phyloP scores from a whole-genome alignment of 2,329 filamentous ascomycete species.

The Chrysosporium keratinophilum region DNA sequence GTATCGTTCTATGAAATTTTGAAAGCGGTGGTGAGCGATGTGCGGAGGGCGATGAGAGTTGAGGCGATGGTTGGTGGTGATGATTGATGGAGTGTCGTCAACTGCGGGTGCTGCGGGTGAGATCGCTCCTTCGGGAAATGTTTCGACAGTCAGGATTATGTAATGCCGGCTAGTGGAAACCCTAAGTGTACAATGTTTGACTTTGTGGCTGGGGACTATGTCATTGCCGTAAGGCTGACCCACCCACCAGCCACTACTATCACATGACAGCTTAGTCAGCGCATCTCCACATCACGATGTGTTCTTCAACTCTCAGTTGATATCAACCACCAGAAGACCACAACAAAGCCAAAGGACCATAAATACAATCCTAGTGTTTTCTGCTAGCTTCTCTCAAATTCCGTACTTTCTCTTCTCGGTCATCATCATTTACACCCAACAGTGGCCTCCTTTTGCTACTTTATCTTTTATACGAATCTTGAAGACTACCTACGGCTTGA shows the following conservation, averaged over 20 bases:
- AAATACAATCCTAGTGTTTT: too few relatives aligned
- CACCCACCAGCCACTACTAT: not conserved
- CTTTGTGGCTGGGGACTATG: not conserved
- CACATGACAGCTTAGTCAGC: not conserved
- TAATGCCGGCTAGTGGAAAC: not conserved
- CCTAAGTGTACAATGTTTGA: not conserved
- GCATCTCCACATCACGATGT: not conserved
- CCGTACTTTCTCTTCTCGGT: too few relatives aligned
- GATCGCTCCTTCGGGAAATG: not conserved
- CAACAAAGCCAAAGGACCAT: too few relatives aligned
- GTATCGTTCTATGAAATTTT: too few relatives aligned
- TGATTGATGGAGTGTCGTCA: not conserved
- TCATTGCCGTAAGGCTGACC: not conserved
- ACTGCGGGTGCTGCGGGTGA: not conserved
- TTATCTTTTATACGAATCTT: too few relatives aligned
- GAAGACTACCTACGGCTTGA: too few relatives aligned
- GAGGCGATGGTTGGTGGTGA: not conserved
- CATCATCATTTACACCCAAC: too few relatives aligned
- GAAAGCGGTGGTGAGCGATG: not conserved
- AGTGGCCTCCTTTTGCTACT: too few relatives aligned
- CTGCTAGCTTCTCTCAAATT: too few relatives aligned
- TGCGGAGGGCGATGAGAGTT: not conserved
- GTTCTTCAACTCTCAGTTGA: too few relatives aligned
- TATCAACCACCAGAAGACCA: too few relatives aligned
- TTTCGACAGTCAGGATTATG: not conserved